These are phyloP conservation scores for Alloteropsis semialata DNA, from an alignment of 176 grass and related monocot species.

Conservation along the genomic window DNA sequence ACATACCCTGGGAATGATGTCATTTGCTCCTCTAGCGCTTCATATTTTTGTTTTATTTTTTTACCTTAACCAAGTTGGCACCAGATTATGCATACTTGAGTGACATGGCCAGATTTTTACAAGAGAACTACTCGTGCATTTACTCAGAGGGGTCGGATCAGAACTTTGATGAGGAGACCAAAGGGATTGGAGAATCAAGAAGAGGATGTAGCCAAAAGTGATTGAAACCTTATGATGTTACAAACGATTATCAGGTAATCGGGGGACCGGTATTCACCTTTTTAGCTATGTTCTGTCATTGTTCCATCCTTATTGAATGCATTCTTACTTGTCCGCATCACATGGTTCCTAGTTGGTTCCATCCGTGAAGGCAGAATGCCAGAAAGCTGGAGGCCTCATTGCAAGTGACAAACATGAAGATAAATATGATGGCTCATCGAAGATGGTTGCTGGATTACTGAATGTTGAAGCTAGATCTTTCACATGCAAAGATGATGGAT, in stretches of 20 bases:
- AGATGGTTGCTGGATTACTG: neutral
- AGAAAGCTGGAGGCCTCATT: neutral
- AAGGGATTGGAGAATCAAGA: constrained; percentile 29
- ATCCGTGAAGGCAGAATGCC: neutral
- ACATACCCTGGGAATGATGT: neutral
- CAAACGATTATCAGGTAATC: constrained; percentile 50
- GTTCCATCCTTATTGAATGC: neutral
- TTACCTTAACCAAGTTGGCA: neutral
- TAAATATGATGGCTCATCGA: too few species aligned
- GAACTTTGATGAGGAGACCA: constrained; percentile 57
- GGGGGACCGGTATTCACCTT: neutral
- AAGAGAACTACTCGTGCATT: constrained; percentile 50
- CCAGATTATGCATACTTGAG: constrained; percentile 29
- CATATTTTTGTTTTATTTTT: neutral
- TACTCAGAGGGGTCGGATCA: constrained; percentile 87
- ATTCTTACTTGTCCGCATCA: neutral
- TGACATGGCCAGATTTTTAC: constrained; percentile 46
- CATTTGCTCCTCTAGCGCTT: neutral
- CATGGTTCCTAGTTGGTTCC: constrained; percentile 21
- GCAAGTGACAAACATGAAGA: too few species aligned
- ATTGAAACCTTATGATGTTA: constrained; percentile 3
- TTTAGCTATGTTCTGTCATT: neutral
- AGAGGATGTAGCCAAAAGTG: constrained; percentile 38
- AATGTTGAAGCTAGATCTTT: neutral
- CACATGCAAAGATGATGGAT: neutral